Evolutionary conservation across 345 rosid genomes (phyloP), one percentile per base, ranked within the genome.

Genomic region (Populus alba): DNA sequence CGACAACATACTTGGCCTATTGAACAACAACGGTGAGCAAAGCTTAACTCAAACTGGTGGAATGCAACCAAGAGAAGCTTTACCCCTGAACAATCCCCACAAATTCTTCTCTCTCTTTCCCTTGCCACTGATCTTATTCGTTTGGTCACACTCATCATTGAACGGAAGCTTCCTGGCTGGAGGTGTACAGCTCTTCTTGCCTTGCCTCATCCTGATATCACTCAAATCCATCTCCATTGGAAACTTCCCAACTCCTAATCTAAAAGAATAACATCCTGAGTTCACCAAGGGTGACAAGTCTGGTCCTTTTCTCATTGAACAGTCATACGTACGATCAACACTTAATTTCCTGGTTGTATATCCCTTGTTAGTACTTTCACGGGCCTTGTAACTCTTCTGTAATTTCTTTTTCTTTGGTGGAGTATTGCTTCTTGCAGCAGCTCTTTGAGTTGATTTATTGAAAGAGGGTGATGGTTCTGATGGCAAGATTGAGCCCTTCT

Each of bases 361-460:
- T 15, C 16, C 16, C 1, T 0, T 29, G 77, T 45, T 25, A 61
- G 63, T 17, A 27, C 70, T 51, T 55, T 59, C 78, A 39, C 51
- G 6, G n/a, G 45, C 18, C 22, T 51, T 57, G 41, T 62, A 51
- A 16, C 72, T 49, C 61, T 78, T 74, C 6, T n/a, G 22, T 29
- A 13, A 5, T 20, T n/a, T 31, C 11, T 47, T 17, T 18, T 6
- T 53, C n/a, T 18, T 18, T 20, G 10, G 59, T 53, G 59, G 7
- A 22, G 16, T 45, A 22, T 22, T n/a, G 61, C 61, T 55, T 55
- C 61, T 55, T 55, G 4, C 63, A 9, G 27, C 13, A 9, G 27
- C 27, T n/a, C 29, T 57, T 71, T 61, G 83, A 35, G 38, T 77
- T 41, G 86, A 80, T 57, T 72, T 78, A 70, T 16, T 37, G 78